Evolutionary conservation across 345 rosid species (phyloP).

Genomic region (Dovyalis caffra): DNA sequence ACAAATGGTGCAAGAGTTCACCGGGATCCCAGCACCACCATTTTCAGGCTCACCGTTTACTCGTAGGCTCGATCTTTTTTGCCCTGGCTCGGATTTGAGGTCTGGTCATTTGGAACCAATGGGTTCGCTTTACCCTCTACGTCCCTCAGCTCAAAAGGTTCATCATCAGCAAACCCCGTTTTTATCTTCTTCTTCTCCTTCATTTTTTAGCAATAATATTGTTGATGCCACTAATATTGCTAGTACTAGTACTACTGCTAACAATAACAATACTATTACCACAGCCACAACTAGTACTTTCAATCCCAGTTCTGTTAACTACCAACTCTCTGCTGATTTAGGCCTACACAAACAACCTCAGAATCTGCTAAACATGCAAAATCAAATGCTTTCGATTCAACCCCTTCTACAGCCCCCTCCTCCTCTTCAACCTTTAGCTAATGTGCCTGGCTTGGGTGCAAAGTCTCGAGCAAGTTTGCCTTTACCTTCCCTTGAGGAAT

Average conservation of each 20-base stretch:
- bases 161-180: constrained; percentile 33
- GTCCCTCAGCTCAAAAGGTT: constrained; percentile 50
- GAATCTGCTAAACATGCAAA: constrained; percentile 34
- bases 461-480: constrained; percentile 26
- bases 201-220: not conserved
- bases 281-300: constrained; percentile 18
- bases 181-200: constrained; percentile 27
- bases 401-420: constrained; percentile 28
- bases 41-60: constrained; percentile 61
- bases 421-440: constrained; percentile 21
- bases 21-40: constrained; percentile 81
- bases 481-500: constrained; percentile 33
- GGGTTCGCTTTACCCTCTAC: constrained; percentile 47
- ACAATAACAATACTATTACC: constrained; percentile 11
- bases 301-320: constrained; percentile 31
- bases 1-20: constrained; percentile 96
- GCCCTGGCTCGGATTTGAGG: constrained; percentile 40
- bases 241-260: not conserved
- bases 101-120: constrained; percentile 38
- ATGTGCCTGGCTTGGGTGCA: constrained; percentile 19
- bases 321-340: constrained; percentile 32
- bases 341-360: constrained; percentile 35
- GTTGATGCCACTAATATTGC: constrained; percentile 18
- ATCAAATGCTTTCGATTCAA: constrained; percentile 34
- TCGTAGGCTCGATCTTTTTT: constrained; percentile 64